phyloP scores from a whole-genome alignment of 2,329 filamentous ascomycete species.

The Pyricularia grisea region DNA sequence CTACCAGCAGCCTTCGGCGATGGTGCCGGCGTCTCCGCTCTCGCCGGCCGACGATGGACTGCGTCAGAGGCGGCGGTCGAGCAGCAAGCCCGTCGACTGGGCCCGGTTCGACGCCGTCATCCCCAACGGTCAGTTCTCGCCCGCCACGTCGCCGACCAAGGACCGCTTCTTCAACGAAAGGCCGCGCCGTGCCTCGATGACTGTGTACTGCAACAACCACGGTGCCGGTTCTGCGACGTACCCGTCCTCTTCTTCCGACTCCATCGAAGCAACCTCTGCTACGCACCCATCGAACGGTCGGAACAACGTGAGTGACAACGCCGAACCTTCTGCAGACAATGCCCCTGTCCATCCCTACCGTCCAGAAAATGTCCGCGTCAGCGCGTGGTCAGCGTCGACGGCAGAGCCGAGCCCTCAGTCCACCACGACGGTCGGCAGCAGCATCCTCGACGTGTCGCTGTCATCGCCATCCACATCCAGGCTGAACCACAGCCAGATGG shows the following conservation, averaged over 20 bases:
- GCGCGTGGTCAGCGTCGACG: background rate
- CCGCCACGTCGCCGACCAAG: background rate
- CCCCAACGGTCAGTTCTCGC: background rate
- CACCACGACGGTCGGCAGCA: background rate
- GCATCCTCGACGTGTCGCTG: background rate
- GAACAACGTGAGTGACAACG: background rate
- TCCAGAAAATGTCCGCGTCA: background rate
- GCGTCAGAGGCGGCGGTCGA: background rate
- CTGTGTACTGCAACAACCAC: background rate
- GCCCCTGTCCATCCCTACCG: background rate
- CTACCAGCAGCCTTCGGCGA: background rate
- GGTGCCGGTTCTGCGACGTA: background rate
- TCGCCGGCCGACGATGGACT: background rate
- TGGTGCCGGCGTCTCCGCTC: background rate
- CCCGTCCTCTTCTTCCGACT: background rate
- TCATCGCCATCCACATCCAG: background rate
- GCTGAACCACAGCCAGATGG: background rate
- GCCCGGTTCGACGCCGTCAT: background rate
- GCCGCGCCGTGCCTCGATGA: background rate
- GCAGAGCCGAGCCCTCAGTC: background rate
- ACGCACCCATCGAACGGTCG: background rate
- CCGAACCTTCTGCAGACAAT: background rate
- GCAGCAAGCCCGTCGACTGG: conserved; percentile 1
- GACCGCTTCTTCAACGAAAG: background rate
- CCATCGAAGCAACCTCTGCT: background rate